Conservation (phyloP, 257 asterid genomes). For the Verbena officinalis region DNA sequence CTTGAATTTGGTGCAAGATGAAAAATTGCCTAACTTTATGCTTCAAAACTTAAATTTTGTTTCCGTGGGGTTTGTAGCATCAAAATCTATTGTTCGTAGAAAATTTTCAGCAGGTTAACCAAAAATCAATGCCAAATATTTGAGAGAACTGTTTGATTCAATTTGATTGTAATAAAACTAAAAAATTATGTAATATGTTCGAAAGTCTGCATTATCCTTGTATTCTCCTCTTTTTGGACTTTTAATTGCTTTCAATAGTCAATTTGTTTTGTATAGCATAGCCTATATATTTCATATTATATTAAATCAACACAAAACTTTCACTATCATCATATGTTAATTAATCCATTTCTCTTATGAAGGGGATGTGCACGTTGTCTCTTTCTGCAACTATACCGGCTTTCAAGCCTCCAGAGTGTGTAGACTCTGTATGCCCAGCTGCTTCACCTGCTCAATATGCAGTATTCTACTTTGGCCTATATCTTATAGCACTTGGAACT, state of each 20-base stretch:
- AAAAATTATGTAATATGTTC: not conserved
- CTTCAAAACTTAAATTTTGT: too few species aligned
- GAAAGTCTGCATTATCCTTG: not conserved
- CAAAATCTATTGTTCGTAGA: too few species aligned
- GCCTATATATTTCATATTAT: not conserved
- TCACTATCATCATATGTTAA: not conserved
- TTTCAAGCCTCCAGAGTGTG: conserved; percentile 77
- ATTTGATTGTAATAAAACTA: not conserved
- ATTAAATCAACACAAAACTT: not conserved
- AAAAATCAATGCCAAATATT: too few species aligned
- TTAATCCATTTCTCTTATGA: conserved; percentile 20
- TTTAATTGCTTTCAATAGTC: not conserved
- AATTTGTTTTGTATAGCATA: not conserved
- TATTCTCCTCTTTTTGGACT: not conserved
- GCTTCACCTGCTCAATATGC: conserved; percentile 78
- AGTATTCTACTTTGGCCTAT: conserved; percentile 76
- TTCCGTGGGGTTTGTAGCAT: too few species aligned
- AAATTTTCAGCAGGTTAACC: too few species aligned
- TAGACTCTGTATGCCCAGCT: conserved; percentile 77
- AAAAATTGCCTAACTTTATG: too few species aligned
- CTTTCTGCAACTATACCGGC: conserved; percentile 80
- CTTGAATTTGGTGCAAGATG: not conserved
- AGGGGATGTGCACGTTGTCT: conserved; percentile 94
- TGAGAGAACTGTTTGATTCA: too few species aligned
- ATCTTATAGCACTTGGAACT: conserved; percentile 90